Conservation (phyloP, 495 filamentous ascomycete genomes). For the Trichoderma reesei region DNA sequence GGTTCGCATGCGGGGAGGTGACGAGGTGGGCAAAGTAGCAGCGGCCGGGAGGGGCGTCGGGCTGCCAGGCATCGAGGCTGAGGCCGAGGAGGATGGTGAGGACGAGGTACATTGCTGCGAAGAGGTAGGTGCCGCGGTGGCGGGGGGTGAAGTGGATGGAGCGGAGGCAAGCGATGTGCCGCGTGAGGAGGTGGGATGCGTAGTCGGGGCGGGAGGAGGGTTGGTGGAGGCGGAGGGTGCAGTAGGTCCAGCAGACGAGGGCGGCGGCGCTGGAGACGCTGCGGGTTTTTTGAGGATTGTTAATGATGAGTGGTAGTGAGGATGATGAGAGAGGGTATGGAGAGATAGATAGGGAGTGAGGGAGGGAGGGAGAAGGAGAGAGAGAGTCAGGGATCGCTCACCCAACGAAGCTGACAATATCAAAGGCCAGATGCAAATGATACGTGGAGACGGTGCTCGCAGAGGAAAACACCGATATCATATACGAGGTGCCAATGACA, state of each 20-base stretch:
- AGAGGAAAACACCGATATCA: slow-evolving; percentile 22
- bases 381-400: slow-evolving; percentile 5
- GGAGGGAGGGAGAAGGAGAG: neutral
- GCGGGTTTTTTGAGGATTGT: neutral
- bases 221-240: slow-evolving; percentile 10
- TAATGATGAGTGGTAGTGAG: neutral
- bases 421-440: slow-evolving; percentile 28
- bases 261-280: slow-evolving; percentile 28
- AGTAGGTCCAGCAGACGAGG: slow-evolving; percentile 26
- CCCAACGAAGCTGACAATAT: slow-evolving; percentile 30
- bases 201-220: neutral
- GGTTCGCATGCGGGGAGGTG: slow-evolving; percentile 15
- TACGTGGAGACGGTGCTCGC: slow-evolving; percentile 22
- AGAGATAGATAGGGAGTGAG: neutral
- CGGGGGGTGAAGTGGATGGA: slow-evolving; percentile 14
- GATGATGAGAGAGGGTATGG: neutral
- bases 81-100: slow-evolving; percentile 25
- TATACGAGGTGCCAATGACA: slow-evolving; percentile 20
- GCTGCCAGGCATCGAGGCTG: slow-evolving; percentile 23
- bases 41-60: slow-evolving; percentile 17
- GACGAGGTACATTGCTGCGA: slow-evolving; percentile 21
- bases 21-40: slow-evolving; percentile 24
- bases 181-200: neutral
- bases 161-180: slow-evolving; percentile 12
- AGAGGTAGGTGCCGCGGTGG: slow-evolving; percentile 25